Base-by-base conservation (phyloP, 2,329 filamentous ascomycete species). In the Bipolaris oryzae region DNA sequence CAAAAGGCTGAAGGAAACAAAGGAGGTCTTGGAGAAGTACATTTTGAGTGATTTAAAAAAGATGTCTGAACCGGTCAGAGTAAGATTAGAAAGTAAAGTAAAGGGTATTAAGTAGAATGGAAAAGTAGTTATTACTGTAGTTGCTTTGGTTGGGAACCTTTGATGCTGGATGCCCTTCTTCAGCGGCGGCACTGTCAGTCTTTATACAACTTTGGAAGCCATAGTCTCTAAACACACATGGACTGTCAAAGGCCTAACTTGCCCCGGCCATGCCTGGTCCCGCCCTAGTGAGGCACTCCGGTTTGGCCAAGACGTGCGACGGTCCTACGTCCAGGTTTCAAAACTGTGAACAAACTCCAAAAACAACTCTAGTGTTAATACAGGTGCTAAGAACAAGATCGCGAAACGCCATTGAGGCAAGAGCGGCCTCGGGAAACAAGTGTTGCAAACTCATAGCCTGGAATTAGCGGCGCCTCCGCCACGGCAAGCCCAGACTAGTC, bases 1-100 rank as follows among this genome's bases (percentile, higher is more conserved):
- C 69, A 87, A 72, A 74, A 85, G 77, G 69, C 80, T 76, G 69
- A 85, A 73, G 62, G 77, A 64, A 64, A 77, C 59, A 61, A 73
- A 55, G 64, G 72, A 65, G 57, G 69, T 64, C 73, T 70, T 75
- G 66, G 74, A 66, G 73, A 78, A 76, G 72, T 75, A 74, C 78
- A 80, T 80, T 59, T 64, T 75, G 71, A 72, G 33, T 25, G 21
- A 25, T 23, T 39, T 41, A 25, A 51, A 41, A 34, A 18, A 67
- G 52, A 49, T 55, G 77, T 64, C 68, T 77, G 74, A 75, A 72
- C 73, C 72, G 67, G 73, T 69, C 72, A 73, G 68, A 68, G 52
- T 66, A 53, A 62, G 47, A 67, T 63, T 67, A 69, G 49, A 59
- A 55, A 66, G 61, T 63, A 64, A 42, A 68, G 57, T 51, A 60